These are phyloP conservation scores for Entomortierella beljakovae DNA, from an alignment of 192 early-diverging fungal species.

Conservation along the genomic window DNA sequence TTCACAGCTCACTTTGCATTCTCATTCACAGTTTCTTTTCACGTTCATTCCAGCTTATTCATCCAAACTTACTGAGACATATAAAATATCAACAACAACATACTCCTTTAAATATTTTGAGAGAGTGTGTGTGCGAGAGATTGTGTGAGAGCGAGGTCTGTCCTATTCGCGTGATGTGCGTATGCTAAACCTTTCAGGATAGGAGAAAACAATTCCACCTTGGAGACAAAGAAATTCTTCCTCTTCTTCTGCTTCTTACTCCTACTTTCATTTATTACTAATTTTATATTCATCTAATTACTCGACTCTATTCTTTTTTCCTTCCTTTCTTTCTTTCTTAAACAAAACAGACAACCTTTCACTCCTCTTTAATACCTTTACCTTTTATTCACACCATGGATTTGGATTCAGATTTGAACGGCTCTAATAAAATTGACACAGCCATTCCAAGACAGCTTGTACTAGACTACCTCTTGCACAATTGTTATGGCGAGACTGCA, in stretches of 20 bases:
- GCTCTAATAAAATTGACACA: conserved; percentile 46
- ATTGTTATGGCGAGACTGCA: conserved; percentile 76
- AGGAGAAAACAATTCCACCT: not conserved
- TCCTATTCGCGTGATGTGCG: not conserved
- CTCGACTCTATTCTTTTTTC: not conserved
- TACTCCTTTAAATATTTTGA: no score
- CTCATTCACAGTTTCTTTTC: not conserved
- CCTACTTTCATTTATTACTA: not conserved
- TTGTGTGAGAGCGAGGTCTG: not conserved
- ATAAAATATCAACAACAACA: no score
- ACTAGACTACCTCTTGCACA: conserved; percentile 74
- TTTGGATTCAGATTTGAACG: conserved; percentile 40
- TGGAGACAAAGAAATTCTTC: not conserved
- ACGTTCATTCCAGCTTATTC: not conserved
- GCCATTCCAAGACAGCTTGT: conserved; percentile 62
- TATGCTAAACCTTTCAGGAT: not conserved
- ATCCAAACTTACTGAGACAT: no score
- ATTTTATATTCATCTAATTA: not conserved
- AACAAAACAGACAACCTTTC: no score
- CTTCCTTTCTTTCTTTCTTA: not conserved
- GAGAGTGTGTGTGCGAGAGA: no score
- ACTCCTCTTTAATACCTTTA: not conserved
- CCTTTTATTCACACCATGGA: conserved; percentile 23
- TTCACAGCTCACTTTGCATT: no score
- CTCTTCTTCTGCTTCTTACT: not conserved